Evolutionary conservation across 306 rosid genomes (phyloP), one percentile per base, ranked within the genome.

Genomic region (Astragalus glycyphyllos): DNA sequence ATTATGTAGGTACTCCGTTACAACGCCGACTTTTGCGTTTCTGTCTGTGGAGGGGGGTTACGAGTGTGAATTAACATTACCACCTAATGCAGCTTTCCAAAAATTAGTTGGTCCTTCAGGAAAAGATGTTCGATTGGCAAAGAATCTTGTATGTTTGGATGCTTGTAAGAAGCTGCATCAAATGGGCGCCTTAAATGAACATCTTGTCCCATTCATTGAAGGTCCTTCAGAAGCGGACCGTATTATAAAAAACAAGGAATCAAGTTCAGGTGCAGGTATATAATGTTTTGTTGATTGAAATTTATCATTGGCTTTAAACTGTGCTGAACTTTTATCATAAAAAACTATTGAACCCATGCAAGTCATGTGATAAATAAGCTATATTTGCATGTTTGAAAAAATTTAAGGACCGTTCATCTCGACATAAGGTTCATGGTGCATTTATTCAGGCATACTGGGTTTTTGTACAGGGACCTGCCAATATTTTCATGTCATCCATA

Each of bases 91-190:
- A 13, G 82, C 96, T 79, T 82, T 94, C 69, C 91, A 87, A 79
- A 71, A 82, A 20, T 58, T 90, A 42, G 84, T 79, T 38, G 95
- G 97, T 81, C 92, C 97, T 65, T 46, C 35, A 7, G 75, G 90
- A 77, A 83, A 73, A 77, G 86, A 77, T 60, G 48, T 73, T 41
- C 81, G 83, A 68, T 65, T 83, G 65, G 86, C 98, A 32, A 94
- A 77, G 84, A 87, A 78, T 82, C 94, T 87, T 60, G 98, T 75
- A 40, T 90, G 97, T 83, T 83, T 94, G 63, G 98, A 94, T 83
- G 97, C 96, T 58, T 94, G 97, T 83, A 88, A 90, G 81, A 80
- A 84, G 86, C 82, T 94, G 65, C 99, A 91, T 85, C 83, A 89
- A 68, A 79, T 82, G 82, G 92, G 97, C 8, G 90, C 89, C 78